A percentile compares a stretch with the other conserved stretches of the same genome.
Evolutionary conservation across 2,329 filamentous ascomycete species (phyloP).

Genomic region (Cladobotryum protrusum): DNA sequence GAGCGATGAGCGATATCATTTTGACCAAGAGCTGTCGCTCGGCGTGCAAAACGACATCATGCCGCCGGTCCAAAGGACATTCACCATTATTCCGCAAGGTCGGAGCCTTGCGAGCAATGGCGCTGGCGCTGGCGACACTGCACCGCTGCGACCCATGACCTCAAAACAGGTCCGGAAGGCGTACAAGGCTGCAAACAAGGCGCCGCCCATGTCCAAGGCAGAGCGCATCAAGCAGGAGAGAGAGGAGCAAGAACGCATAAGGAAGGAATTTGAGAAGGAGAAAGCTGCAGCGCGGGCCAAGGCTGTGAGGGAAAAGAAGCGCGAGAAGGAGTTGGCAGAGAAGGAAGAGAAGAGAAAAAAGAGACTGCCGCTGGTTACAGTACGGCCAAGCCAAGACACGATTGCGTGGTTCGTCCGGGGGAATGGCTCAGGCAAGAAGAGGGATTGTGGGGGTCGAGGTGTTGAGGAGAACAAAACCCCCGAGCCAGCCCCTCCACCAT

Average conservation of each 20-base stretch:
- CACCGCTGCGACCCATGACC: constrained; percentile 31
- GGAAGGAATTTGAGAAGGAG: constrained; percentile 46
- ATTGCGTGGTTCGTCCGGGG: constrained; percentile 47
- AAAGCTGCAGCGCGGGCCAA: constrained; percentile 43
- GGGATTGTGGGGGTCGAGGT: constrained; percentile 17
- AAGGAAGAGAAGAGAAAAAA: constrained; percentile 44
- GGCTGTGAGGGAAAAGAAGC: constrained; percentile 48
- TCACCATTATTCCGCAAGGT: constrained; percentile 36
- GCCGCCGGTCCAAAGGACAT: constrained; percentile 38
- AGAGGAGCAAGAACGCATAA: constrained; percentile 49
- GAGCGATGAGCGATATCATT: neutral
- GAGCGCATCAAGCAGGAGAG: constrained; percentile 34
- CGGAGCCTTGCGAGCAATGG: constrained; percentile 17
- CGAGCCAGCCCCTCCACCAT: neutral
- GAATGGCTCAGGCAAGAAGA: constrained; percentile 26
- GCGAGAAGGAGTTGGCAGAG: constrained; percentile 45
- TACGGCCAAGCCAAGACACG: constrained; percentile 51
- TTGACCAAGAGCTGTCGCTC: neutral
- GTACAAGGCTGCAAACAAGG: constrained; percentile 29
- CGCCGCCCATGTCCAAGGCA: constrained; percentile 33
- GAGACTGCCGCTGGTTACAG: constrained; percentile 48
- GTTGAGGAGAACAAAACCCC: constrained; percentile 7
- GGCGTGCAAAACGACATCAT: constrained; percentile 5
- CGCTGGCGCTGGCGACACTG: constrained; percentile 9
- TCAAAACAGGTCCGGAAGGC: constrained; percentile 36